Base-by-base conservation (phyloP, 148 eudicot species). In the Rhododendron ferrugineum region DNA sequence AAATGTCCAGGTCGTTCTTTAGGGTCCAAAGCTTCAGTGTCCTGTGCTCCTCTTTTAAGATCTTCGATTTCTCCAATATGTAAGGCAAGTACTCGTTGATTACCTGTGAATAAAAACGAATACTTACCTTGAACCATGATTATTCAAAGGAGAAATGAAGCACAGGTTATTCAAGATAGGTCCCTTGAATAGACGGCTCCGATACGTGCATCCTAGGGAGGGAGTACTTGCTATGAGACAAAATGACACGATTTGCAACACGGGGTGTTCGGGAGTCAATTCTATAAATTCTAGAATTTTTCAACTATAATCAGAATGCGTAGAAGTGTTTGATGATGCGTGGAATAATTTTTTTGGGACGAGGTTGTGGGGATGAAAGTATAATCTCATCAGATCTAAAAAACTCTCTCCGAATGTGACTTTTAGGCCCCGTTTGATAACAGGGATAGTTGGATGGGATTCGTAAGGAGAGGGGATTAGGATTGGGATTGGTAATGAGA, bases 21-120 rank as follows among this genome's bases (percentile, higher is more conserved):
- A 34, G 18, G 10, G 86, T 87, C 86, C 81, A 81, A 42, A 87
- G 62, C 56, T 87, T 87, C 76, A 81, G 79, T 3, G 84, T 87
- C 75, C 84, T 87, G 20, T 80, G 81, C 75, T 80, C 80, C 49
- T 80, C 84, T 73, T 84, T 72, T 5, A 73, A 20, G 37, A 42
- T 10, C 52, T 79, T 83, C 46, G 86, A 50, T 83, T 83, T 73
- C 42, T 80, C 80, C 23, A 83, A n/a, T 28, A 87, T 42, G 78
- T 83, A 79, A 34, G 88, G 82, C 15, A 87, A 83, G 70, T 87
- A 87, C 50, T 72, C 68, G 0, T 49, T 34, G 14, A 83, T 8
- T 3, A 83, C 85, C 79, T 47, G 37, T 13, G 37, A 70, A 70
- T n/a, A 14, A 30, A 26, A 26, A 30, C 8, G 7, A 26, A 4